A percentile compares a stretch with the other conserved stretches of the same genome.
Conservation (phyloP, 345 rosid genomes). For the Rhodamnia rubescens region DNA sequence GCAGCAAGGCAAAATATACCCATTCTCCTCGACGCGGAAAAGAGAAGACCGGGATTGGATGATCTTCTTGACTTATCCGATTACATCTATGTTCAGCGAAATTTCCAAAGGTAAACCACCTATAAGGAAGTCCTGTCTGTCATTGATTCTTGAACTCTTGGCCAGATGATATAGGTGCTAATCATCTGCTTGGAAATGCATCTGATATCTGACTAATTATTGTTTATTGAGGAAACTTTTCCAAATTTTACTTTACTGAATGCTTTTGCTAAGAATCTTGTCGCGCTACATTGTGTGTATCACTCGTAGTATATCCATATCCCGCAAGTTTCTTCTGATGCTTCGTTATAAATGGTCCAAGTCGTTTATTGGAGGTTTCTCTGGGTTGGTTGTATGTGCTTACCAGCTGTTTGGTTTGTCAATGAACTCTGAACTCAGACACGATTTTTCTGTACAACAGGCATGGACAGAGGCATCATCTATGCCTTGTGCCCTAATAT, state of each 20-base stretch:
- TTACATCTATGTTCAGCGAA: constrained; percentile 68
- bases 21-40: constrained; percentile 74
- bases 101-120: constrained; percentile 54
- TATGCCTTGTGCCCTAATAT: constrained; percentile 61
- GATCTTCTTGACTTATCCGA: constrained; percentile 51
- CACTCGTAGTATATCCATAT: not conserved
- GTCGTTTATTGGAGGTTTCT: not conserved
- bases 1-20: constrained; percentile 65
- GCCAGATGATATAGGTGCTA: not conserved
- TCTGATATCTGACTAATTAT: not conserved
- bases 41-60: constrained; percentile 65
- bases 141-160: not conserved
- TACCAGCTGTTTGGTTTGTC: not conserved
- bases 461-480: constrained; percentile 71
- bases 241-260: not conserved
- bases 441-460: constrained; percentile 18
- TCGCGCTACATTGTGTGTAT: not conserved
- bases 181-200: not conserved
- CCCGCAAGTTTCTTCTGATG: not conserved
- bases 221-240: not conserved
- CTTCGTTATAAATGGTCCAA: not conserved
- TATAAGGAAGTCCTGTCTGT: not conserved
- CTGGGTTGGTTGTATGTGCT: not conserved
- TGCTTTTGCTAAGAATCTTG: not conserved
- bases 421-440: not conserved